Percentiles rank a stretch among this genome's conserved stretches.
Evolutionary conservation across 2,329 filamentous ascomycete species (phyloP).

Genomic region (Ophiocordyceps sinensis): DNA sequence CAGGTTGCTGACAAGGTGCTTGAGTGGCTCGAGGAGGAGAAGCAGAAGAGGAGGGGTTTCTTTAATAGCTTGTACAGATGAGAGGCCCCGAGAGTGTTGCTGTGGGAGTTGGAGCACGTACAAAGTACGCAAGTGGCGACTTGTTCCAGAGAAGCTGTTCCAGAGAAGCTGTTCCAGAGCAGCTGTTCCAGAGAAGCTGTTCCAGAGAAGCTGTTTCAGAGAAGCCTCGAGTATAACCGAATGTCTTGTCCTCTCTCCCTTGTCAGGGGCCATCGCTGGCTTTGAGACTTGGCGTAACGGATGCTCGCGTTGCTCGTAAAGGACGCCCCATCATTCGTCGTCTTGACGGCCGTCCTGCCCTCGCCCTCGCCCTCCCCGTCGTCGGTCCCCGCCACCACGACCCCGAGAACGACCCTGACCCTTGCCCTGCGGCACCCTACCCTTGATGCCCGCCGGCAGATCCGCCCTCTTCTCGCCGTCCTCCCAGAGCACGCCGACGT

Average conservation of each 20-base stretch:
- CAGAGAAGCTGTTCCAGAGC: too few relatives aligned
- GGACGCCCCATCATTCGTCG: not conserved
- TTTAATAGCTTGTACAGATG: conserved; percentile 1
- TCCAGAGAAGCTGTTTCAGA: too few relatives aligned
- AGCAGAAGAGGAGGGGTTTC: conserved; percentile 3
- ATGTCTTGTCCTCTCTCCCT: too few relatives aligned
- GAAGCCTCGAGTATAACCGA: too few relatives aligned
- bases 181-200: too few relatives aligned
- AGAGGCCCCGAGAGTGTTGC: too few relatives aligned
- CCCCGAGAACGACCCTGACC: conserved; percentile 18
- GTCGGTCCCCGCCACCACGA: conserved; percentile 16
- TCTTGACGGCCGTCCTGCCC: not conserved
- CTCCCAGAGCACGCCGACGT: conserved; percentile 53
- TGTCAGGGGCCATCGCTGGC: not conserved
- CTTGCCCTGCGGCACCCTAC: conserved; percentile 33
- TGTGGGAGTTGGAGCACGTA: too few relatives aligned
- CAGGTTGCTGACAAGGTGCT: conserved; percentile 25
- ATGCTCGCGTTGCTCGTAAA: not conserved
- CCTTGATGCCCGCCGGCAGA: conserved; percentile 45
- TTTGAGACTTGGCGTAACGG: not conserved
- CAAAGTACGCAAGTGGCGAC: too few relatives aligned
- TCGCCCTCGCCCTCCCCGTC: not conserved
- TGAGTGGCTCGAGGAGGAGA: conserved; percentile 16
- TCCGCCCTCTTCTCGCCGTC: conserved; percentile 53
- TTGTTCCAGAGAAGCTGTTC: too few relatives aligned